Evolutionary conservation across 129 eudicot species (phyloP).

Genomic region (Centella asiatica): DNA sequence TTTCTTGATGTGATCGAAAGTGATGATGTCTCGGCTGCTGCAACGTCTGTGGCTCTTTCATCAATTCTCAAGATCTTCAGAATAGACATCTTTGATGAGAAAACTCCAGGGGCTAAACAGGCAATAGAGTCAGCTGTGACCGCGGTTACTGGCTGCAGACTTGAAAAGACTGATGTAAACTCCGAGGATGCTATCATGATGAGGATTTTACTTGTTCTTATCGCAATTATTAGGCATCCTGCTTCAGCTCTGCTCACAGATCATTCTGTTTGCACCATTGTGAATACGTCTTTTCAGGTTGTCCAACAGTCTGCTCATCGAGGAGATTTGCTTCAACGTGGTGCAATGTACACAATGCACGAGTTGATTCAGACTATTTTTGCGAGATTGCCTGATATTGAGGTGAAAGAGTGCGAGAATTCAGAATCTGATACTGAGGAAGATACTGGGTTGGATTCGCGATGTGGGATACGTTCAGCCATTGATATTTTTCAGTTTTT

Average conservation of each 20-base stretch:
- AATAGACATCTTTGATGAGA: conserved; percentile 47
- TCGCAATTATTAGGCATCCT: conserved; percentile 48
- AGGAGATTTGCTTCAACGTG: conserved; percentile 59
- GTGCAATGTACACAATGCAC: conserved; percentile 63
- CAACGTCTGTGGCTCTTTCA: conserved; percentile 67
- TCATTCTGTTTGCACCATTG: conserved; percentile 63
- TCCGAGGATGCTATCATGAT: conserved; percentile 65
- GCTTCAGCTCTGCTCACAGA: conserved; percentile 59
- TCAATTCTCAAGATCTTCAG: conserved; percentile 57
- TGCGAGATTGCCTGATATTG: conserved; percentile 53
- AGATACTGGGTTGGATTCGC: conserved; percentile 23
- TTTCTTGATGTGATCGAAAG: conserved; percentile 74
- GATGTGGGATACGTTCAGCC: conserved; percentile 61
- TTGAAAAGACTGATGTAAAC: conserved; percentile 55
- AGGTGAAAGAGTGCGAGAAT: conserved; percentile 56
- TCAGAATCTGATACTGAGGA: conserved; percentile 76
- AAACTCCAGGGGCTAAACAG: conserved; percentile 63
- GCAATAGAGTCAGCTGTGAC: conserved; percentile 42
- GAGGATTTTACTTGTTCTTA: conserved; percentile 47
- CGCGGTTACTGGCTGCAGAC: conserved; percentile 63
- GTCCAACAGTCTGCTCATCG: conserved; percentile 64
- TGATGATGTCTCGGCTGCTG: conserved; percentile 71
- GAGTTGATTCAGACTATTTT: conserved; percentile 65
- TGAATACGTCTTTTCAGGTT: conserved; percentile 80
- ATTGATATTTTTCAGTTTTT: conserved; percentile 85